A percentile compares a stretch with the other conserved stretches of the same genome.
Evolutionary conservation across 768 basidiomycete genomes (phyloP).

Genomic region (Pholiota conissans): DNA sequence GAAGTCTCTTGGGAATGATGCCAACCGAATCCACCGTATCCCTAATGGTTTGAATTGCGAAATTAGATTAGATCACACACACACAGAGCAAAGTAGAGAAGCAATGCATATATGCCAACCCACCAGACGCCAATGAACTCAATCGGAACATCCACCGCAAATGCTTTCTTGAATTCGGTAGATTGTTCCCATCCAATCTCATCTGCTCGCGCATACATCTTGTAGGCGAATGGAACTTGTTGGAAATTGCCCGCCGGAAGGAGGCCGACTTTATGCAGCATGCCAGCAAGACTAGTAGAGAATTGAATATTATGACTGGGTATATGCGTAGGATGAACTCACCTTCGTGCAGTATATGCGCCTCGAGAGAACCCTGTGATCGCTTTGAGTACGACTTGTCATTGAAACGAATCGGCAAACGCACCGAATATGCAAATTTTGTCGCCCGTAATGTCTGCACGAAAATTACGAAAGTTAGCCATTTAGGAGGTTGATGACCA

Average conservation of each 20-base stretch:
- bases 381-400: neutral
- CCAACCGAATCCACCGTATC: conserved; percentile 71
- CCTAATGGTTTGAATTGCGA: conserved; percentile 36
- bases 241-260: conserved; percentile 49
- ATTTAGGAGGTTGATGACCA: no score
- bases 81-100: neutral
- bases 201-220: conserved; percentile 58
- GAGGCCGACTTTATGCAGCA: conserved; percentile 53
- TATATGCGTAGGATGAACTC: conserved; percentile 1
- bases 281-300: conserved; percentile 41
- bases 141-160: conserved; percentile 52
- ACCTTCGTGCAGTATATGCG: conserved; percentile 61
- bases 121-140: conserved; percentile 63
- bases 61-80: no score
- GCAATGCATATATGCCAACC: conserved; percentile 8
- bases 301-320: neutral
- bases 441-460: conserved; percentile 55
- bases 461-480: neutral
- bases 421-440: conserved; percentile 62
- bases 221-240: conserved; percentile 64
- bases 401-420: neutral
- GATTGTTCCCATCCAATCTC: conserved; percentile 47
- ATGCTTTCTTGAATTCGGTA: conserved; percentile 54
- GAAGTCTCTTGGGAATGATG: conserved; percentile 49
- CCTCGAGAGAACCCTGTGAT: conserved; percentile 58